Conservation (phyloP, 2,329 filamentous ascomycete genomes). For the Botrytis porri region DNA sequence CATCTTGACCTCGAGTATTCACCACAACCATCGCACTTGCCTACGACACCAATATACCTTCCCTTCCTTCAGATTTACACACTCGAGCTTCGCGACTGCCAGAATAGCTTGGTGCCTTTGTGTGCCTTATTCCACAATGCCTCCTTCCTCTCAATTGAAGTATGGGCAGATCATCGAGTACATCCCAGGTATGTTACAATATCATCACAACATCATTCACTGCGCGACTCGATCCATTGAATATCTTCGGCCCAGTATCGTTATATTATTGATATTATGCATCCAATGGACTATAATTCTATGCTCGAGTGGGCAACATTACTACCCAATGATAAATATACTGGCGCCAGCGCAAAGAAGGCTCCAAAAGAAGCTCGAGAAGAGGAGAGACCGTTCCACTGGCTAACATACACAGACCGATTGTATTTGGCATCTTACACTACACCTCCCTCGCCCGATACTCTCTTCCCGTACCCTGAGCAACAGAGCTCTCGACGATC, state of each 20-base stretch:
- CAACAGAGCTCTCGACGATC: constrained; percentile 54
- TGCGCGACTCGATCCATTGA: constrained; percentile 21
- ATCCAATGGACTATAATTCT: constrained; percentile 25
- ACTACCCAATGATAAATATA: constrained; percentile 23
- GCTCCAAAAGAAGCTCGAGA: constrained; percentile 2
- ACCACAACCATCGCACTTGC: not conserved
- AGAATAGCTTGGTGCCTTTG: constrained; percentile 4
- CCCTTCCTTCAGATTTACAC: not conserved
- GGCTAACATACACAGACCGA: constrained; percentile 64
- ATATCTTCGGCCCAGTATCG: constrained; percentile 26
- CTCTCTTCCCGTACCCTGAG: constrained; percentile 78
- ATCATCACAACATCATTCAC: constrained; percentile 19
- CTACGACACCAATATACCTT: not conserved
- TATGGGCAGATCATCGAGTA: constrained; percentile 93
- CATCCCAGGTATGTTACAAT: constrained; percentile 69
- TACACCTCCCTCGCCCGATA: constrained; percentile 74
- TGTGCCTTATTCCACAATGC: constrained; percentile 38
- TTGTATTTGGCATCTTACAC: constrained; percentile 93
- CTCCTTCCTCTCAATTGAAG: constrained; percentile 47
- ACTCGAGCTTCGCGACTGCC: constrained; percentile 13
- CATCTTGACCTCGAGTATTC: not conserved
- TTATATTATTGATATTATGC: constrained; percentile 28
- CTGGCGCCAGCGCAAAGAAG: constrained; percentile 15
- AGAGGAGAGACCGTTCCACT: constrained; percentile 25
- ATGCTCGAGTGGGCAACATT: constrained; percentile 32